These are phyloP conservation scores for Paracoccidioides brasiliensis DNA, from an alignment of 2,329 filamentous ascomycete genomes.

Conservation along the genomic window DNA sequence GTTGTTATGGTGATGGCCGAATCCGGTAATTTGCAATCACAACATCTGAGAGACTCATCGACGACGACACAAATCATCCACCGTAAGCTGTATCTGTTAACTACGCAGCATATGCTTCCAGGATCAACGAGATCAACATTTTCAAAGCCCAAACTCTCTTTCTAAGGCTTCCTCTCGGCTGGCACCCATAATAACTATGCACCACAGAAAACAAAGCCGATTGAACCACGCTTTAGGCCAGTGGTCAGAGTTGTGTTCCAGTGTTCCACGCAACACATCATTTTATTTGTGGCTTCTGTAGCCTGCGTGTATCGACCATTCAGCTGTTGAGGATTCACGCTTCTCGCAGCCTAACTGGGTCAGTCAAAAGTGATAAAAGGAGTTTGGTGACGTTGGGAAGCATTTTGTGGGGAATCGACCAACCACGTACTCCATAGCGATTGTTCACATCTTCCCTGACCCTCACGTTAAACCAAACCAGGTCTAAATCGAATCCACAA, in stretches of 20 bases:
- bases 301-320: constrained; percentile 1
- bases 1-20: background rate
- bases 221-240: constrained; percentile 2
- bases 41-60: background rate
- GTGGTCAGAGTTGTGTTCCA: background rate
- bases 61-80: background rate
- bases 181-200: background rate
- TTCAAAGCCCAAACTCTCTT: background rate
- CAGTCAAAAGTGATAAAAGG: background rate
- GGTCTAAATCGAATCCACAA: constrained; percentile 2
- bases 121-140: background rate
- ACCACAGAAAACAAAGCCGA: background rate
- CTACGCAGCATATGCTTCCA: no score
- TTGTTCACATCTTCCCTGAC: background rate
- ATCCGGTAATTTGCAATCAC: background rate
- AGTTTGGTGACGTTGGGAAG: background rate
- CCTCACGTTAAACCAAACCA: constrained; percentile 1
- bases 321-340: background rate
- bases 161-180: background rate
- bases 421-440: background rate
- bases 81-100: no score
- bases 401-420: background rate
- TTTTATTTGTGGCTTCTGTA: background rate
- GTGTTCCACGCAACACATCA: background rate
- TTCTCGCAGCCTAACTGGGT: background rate